Evolutionary conservation across 768 basidiomycete genomes (phyloP).

Genomic region (Exsudoporus frostii): DNA sequence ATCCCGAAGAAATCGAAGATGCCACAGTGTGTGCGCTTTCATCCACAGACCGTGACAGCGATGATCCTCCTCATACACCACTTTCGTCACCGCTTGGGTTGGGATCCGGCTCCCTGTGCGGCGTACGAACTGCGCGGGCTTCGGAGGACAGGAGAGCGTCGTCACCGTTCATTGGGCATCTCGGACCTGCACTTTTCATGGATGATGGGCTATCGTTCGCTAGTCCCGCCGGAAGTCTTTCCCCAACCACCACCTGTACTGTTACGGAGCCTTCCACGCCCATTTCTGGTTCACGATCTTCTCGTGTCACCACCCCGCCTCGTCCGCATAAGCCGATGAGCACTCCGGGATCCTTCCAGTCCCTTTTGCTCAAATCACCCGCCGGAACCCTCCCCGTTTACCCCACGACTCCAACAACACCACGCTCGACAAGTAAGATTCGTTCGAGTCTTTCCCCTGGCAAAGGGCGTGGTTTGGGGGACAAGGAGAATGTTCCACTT

Average conservation of each 20-base stretch:
- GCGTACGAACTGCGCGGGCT: background rate
- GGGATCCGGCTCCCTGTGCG: constrained; percentile 2
- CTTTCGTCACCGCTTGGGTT: constrained; percentile 3
- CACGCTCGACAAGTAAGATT: constrained; percentile 24
- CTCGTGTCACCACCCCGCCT: constrained; percentile 31
- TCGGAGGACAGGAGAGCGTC: background rate
- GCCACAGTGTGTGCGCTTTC: constrained; percentile 2
- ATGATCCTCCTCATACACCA: constrained; percentile 8
- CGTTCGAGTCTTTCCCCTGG: constrained; percentile 32
- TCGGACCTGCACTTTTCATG: constrained; percentile 28
- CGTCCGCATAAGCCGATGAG: constrained; percentile 36
- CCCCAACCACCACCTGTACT: background rate
- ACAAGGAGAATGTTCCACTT: constrained; percentile 66
- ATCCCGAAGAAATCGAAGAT: constrained; percentile 23
- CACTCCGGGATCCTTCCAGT: constrained; percentile 32
- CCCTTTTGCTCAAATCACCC: constrained; percentile 28
- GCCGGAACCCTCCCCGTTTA: constrained; percentile 25
- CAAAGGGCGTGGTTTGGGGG: constrained; percentile 35
- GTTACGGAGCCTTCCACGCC: constrained; percentile 30
- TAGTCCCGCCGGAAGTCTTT: constrained; percentile 1
- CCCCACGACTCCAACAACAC: constrained; percentile 31
- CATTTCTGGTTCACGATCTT: constrained; percentile 12
- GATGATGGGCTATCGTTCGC: constrained; percentile 2
- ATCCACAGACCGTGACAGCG: background rate
- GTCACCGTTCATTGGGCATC: constrained; percentile 26